Conservation (phyloP, 345 rosid species). For the Barbarea vulgaris region DNA sequence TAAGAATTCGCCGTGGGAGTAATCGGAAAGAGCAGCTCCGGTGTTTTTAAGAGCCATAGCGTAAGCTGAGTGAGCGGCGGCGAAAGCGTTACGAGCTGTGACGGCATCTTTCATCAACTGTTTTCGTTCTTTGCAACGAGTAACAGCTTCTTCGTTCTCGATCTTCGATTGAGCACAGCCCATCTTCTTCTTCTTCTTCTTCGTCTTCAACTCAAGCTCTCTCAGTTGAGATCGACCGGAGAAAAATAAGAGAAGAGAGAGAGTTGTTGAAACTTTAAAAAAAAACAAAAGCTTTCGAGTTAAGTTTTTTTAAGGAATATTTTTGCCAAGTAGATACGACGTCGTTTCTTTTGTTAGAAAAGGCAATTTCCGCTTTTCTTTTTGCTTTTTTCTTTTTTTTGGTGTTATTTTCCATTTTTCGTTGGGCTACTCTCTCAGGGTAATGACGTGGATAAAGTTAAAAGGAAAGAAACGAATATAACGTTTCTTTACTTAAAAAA, state of each 20-base stretch:
- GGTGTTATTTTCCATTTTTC: neutral
- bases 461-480: slow-evolving; percentile 30
- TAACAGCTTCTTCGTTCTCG: slow-evolving; percentile 92
- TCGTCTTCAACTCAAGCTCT: neutral
- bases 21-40: slow-evolving; percentile 93
- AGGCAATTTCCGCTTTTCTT: neutral
- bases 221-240: slow-evolving; percentile 30
- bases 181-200: slow-evolving; percentile 46
- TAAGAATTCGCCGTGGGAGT: slow-evolving; percentile 63
- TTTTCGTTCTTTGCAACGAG: slow-evolving; percentile 82
- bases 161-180: slow-evolving; percentile 94
- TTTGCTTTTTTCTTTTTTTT: neutral
- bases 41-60: slow-evolving; percentile 78
- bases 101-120: slow-evolving; percentile 74
- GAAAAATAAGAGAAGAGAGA: slow-evolving; percentile 5
- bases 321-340: neutral
- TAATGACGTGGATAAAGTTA: slow-evolving; percentile 36
- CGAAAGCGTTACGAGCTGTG: slow-evolving; percentile 80
- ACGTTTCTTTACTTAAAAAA: slow-evolving; percentile 25
- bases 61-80: slow-evolving; percentile 93
- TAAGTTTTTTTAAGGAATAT: slow-evolving; percentile 6
- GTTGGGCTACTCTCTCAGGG: slow-evolving; percentile 17
- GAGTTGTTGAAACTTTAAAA: neutral
- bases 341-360: slow-evolving; percentile 31
- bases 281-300: slow-evolving; percentile 1